phyloP scores from a whole-genome alignment of 2,329 filamentous ascomycete genomes.

The Cladosporium sp. region DNA sequence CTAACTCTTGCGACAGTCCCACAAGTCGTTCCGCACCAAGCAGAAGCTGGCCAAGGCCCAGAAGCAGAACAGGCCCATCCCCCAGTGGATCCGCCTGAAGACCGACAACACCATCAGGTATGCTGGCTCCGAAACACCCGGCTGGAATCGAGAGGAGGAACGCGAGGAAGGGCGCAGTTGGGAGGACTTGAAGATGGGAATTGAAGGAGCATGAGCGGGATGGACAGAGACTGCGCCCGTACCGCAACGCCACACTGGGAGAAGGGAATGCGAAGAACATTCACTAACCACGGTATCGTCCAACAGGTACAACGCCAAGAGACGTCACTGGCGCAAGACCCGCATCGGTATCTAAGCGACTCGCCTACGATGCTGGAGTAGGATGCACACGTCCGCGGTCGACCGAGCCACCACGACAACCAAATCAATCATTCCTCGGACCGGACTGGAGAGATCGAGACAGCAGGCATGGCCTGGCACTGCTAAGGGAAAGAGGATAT shows the following conservation, averaged over 20 bases:
- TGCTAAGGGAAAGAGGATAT: slow-evolving; percentile 5
- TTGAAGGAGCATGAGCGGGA: neutral
- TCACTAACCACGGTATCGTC: slow-evolving; percentile 5
- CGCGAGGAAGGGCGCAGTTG: neutral
- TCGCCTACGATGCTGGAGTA: slow-evolving; percentile 30
- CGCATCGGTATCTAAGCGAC: slow-evolving; percentile 91
- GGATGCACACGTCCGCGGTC: slow-evolving; percentile 12
- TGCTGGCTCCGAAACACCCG: slow-evolving; percentile 36
- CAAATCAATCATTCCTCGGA: slow-evolving; percentile 5
- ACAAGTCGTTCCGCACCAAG: slow-evolving; percentile 99
- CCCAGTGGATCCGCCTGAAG: slow-evolving; percentile 98
- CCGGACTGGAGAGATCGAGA: slow-evolving; percentile 11
- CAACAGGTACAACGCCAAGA: slow-evolving; percentile 97
- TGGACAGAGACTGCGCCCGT: neutral
- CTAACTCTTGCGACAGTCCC: slow-evolving; percentile 61
- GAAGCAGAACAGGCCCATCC: slow-evolving; percentile 99
- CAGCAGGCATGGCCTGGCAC: slow-evolving; percentile 8
- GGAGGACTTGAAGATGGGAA: neutral
- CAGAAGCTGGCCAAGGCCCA: slow-evolving; percentile 99
- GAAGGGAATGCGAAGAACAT: slow-evolving; percentile 4
- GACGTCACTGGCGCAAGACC: slow-evolving; percentile 99
- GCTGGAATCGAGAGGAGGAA: slow-evolving; percentile 2
- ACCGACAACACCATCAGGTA: slow-evolving; percentile 99
- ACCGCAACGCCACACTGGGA: neutral
- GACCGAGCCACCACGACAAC: slow-evolving; percentile 7